Percentiles rank a stretch among this genome's conserved stretches.
These are phyloP conservation scores for Inga oerstediana DNA, from an alignment of 306 rosid genomes.

Conservation along the genomic window DNA sequence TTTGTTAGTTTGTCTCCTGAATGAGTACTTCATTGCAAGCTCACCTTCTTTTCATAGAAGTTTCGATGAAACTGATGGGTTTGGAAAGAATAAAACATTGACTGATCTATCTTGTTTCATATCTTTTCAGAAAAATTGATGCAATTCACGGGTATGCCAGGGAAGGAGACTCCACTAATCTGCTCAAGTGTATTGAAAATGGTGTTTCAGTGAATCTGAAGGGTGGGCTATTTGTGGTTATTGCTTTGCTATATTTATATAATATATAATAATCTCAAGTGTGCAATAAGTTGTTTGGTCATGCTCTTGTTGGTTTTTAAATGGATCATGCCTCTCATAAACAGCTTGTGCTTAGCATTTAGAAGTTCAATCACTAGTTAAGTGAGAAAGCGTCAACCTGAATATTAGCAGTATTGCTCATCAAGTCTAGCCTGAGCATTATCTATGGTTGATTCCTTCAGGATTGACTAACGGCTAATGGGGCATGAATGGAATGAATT, in stretches of 20 bases:
- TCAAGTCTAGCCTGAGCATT: slow-evolving; percentile 30
- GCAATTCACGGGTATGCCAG: slow-evolving; percentile 94
- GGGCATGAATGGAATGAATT: neutral
- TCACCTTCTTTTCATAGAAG: neutral
- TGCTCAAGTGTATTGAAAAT: slow-evolving; percentile 79
- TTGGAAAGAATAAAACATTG: slow-evolving; percentile 13
- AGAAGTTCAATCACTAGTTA: slow-evolving; percentile 19
- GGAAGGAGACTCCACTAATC: slow-evolving; percentile 80
- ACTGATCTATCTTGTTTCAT: slow-evolving; percentile 31
- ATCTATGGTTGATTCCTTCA: slow-evolving; percentile 25
- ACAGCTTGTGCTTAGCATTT: slow-evolving; percentile 12
- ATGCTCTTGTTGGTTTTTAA: slow-evolving; percentile 24
- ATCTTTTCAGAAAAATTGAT: slow-evolving; percentile 79
- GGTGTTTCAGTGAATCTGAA: slow-evolving; percentile 77
- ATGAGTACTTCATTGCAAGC: neutral
- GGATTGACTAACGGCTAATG: neutral
- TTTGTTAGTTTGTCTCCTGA: neutral
- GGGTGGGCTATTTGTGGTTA: slow-evolving; percentile 54
- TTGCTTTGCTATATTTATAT: slow-evolving; percentile 10
- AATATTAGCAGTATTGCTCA: slow-evolving; percentile 30
- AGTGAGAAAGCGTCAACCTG: slow-evolving; percentile 26
- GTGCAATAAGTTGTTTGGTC: slow-evolving; percentile 10
- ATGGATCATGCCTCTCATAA: slow-evolving; percentile 26
- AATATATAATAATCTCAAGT: neutral
- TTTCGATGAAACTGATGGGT: slow-evolving; percentile 2